Percentiles rank a stretch among this genome's conserved stretches.
These are phyloP conservation scores for Hyaloperonospora brassicae DNA, from an alignment of 352 stramenopile genomes.

Conservation along the genomic window DNA sequence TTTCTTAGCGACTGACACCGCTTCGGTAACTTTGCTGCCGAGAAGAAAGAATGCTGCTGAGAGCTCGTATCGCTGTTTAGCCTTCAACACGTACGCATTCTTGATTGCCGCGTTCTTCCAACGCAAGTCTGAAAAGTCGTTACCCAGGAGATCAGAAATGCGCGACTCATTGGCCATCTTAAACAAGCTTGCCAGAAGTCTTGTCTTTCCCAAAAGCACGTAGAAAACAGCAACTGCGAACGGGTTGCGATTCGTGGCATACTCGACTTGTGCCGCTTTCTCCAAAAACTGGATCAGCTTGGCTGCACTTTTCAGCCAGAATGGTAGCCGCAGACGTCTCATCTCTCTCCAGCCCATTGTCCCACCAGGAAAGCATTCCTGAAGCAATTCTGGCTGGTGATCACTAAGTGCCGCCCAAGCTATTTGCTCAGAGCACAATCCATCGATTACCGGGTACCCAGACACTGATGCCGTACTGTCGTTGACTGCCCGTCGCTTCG, in stretches of 20 bases:
- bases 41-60: constrained; percentile 81
- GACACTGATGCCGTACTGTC: not conserved
- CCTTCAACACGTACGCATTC: constrained; percentile 85
- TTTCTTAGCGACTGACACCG: constrained; percentile 63
- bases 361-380: constrained; percentile 49
- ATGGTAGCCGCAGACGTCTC: constrained; percentile 53
- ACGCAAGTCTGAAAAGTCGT: constrained; percentile 73
- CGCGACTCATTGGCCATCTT: constrained; percentile 75
- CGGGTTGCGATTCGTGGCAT: constrained; percentile 59
- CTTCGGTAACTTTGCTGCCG: constrained; percentile 67
- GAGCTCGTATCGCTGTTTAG: constrained; percentile 74
- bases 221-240: constrained; percentile 85
- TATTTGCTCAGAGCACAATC: constrained; percentile 75
- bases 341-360: constrained; percentile 65
- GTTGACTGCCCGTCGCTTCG: constrained; percentile 8
- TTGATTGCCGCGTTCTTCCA: constrained; percentile 87
- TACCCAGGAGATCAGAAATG: constrained; percentile 68
- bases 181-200: constrained; percentile 75
- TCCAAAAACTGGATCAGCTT: constrained; percentile 56
- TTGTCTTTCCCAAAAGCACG: constrained; percentile 76
- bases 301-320: constrained; percentile 61
- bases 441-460: constrained; percentile 7
- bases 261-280: constrained; percentile 72
- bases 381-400: constrained; percentile 53
- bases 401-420: constrained; percentile 63